A percentile compares a stretch with the other conserved stretches of the same genome.
These are phyloP conservation scores for Hevea brasiliensis DNA, from an alignment of 345 rosid species.

Conservation along the genomic window DNA sequence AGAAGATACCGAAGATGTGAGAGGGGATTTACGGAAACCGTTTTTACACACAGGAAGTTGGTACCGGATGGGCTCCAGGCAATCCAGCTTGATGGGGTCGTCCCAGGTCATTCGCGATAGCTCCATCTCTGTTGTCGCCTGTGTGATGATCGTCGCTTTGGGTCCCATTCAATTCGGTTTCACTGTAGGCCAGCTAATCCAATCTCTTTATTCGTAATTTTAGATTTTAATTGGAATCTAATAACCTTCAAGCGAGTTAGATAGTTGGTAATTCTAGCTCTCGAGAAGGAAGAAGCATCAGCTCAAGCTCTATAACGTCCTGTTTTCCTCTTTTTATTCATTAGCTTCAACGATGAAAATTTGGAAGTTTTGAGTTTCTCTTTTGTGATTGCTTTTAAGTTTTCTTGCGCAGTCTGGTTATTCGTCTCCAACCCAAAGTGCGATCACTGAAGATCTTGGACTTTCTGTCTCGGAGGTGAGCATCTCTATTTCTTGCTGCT, in stretches of 20 bases:
- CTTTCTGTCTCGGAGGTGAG: constrained; percentile 82
- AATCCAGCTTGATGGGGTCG: constrained; percentile 91
- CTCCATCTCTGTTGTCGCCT: constrained; percentile 90
- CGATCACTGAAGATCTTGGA: constrained; percentile 74
- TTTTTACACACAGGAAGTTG: constrained; percentile 95
- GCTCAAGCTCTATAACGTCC: too few species aligned
- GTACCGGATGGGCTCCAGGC: constrained; percentile 93
- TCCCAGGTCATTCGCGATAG: constrained; percentile 76
- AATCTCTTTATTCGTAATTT: not conserved
- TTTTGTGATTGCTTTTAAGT: not conserved
- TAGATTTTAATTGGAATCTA: not conserved
- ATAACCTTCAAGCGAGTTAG: too few species aligned
- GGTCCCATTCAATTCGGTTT: constrained; percentile 99
- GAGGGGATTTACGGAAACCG: constrained; percentile 78
- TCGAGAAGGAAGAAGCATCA: not conserved
- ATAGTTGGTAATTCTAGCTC: not conserved
- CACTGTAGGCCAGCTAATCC: constrained; percentile 55
- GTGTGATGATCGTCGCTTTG: constrained; percentile 91
- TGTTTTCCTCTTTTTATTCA: too few species aligned
- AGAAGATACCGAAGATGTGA: constrained; percentile 82
- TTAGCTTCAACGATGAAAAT: not conserved
- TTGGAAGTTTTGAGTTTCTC: not conserved
- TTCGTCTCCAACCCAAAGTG: constrained; percentile 89
- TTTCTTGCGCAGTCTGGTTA: constrained; percentile 60
- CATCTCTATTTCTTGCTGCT: not conserved